Evolutionary conservation across 768 basidiomycete genomes (phyloP), one percentile per base, ranked within the genome.

Genomic region (Coprinopsis cinerea): DNA sequence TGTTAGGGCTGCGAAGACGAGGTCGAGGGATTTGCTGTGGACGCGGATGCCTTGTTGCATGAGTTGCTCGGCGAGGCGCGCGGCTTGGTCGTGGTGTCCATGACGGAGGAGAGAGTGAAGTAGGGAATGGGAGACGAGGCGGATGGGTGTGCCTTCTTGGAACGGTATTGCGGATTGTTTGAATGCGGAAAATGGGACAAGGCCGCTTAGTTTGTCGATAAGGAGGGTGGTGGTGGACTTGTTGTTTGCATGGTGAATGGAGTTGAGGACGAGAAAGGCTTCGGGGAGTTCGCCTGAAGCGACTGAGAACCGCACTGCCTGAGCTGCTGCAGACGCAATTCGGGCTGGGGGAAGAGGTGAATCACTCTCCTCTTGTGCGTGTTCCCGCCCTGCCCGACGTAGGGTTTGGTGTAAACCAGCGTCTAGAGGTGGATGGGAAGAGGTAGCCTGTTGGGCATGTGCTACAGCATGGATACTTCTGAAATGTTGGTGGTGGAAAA

Each of bases 41-140:
- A 89, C 54, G 14, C 57, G 66, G 11, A 83, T 72, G 4, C 82
- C 80, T 5, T 70, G 65, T 18, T 65, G 58, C 61, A 88, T 77
- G 72, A 88, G 72, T 20, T 68, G 56, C 2, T 75, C 64, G 0
- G 80, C 72, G 4, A 79, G 71, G 24, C 61, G 59, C 25, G 71
- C 68, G 0, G 83, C 85, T 41, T 76, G 72, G 45, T 69, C 59
- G 1, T 66, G 51, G 45, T 75, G 64, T 2, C 81, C 76, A 5
- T 65, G 53, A 44, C 83, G 80, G 18, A 89, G 59, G 32, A 88
- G 70, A 25, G 75, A 72, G 44, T 91, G 88, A 9, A 90, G 55
- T 34, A 90, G 69, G 23, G 72, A 67, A 55, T 90, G 87, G 0
- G 79, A 75, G 15, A 82, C 65, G 2, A 89, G 67, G 18, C 78